Conservation (phyloP, 768 basidiomycete genomes). For the Scleroderma bovista region DNA sequence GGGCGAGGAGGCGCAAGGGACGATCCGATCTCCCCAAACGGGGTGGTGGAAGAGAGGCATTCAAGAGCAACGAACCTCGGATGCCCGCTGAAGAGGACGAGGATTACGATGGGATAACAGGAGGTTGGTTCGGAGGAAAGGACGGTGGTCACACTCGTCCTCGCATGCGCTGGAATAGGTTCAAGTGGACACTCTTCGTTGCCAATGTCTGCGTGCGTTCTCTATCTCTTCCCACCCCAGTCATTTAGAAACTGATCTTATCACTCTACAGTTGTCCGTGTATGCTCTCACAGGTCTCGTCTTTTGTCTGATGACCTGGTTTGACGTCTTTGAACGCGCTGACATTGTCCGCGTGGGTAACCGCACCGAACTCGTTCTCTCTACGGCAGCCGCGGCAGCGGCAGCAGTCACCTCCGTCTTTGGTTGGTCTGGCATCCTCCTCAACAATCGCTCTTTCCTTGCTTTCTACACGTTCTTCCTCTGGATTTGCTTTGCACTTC, state of each 20-base stretch:
- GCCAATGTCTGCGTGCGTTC: slow-evolving; percentile 38
- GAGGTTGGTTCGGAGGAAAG: slow-evolving; percentile 37
- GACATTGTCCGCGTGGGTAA: slow-evolving; percentile 74
- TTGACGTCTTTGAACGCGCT: slow-evolving; percentile 63
- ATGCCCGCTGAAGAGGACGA: slow-evolving; percentile 51
- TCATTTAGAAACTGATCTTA: neutral
- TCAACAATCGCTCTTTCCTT: slow-evolving; percentile 81
- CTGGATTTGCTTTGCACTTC: slow-evolving; percentile 68
- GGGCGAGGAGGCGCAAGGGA: slow-evolving; percentile 29
- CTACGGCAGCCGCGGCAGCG: slow-evolving; percentile 57
- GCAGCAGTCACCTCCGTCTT: slow-evolving; percentile 62
- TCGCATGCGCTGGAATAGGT: slow-evolving; percentile 68
- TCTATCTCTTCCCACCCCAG: neutral
- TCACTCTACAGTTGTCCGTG: slow-evolving; percentile 39
- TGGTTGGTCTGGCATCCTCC: slow-evolving; percentile 75
- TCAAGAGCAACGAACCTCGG: slow-evolving; percentile 44
- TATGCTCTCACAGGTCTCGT: slow-evolving; percentile 62
- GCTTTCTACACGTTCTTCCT: slow-evolving; percentile 66
- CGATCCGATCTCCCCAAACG: neutral
- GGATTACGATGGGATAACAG: slow-evolving; percentile 43
- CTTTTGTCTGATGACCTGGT: slow-evolving; percentile 69
- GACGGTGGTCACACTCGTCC: slow-evolving; percentile 34
- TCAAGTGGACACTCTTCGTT: slow-evolving; percentile 77
- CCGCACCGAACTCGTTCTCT: slow-evolving; percentile 58
- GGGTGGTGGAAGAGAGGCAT: slow-evolving; percentile 40